Conservation (phyloP, 2,329 filamentous ascomycete species). For the Capronia epimyces region DNA sequence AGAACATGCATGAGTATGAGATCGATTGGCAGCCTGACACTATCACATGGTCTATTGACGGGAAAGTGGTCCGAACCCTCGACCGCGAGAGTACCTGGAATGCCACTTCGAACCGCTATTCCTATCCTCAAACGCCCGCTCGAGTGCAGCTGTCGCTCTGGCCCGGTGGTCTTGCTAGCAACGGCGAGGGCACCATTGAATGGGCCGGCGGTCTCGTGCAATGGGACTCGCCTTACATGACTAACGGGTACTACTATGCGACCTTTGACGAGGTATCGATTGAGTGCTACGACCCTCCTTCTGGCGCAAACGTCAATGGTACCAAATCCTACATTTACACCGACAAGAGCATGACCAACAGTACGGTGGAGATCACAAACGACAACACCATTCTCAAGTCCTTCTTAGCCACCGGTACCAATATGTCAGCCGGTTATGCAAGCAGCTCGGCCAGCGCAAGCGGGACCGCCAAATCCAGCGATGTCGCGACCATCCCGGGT, state of each 20-base stretch:
- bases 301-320: constrained; percentile 57
- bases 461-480: constrained; percentile 33
- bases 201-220: constrained; percentile 91
- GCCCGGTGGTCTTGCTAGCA: constrained; percentile 77
- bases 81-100: constrained; percentile 82
- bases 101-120: constrained; percentile 69
- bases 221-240: constrained; percentile 77
- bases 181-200: constrained; percentile 74
- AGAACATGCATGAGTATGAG: constrained; percentile 81
- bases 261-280: constrained; percentile 71
- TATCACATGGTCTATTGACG: constrained; percentile 84
- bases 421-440: constrained; percentile 55
- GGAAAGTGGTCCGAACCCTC: constrained; percentile 66
- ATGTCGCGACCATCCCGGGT: constrained; percentile 44
- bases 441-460: constrained; percentile 33
- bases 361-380: constrained; percentile 69
- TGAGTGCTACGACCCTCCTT: constrained; percentile 79
- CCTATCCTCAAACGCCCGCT: constrained; percentile 85
- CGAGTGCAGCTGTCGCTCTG: constrained; percentile 92
- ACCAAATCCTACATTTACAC: constrained; percentile 70
- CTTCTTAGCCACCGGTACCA: constrained; percentile 71
- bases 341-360: constrained; percentile 60
- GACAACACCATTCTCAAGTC: constrained; percentile 71
- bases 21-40: constrained; percentile 86
- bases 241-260: constrained; percentile 86